Conservation (phyloP, 768 basidiomycete species). For the Lactarius akahatsu region DNA sequence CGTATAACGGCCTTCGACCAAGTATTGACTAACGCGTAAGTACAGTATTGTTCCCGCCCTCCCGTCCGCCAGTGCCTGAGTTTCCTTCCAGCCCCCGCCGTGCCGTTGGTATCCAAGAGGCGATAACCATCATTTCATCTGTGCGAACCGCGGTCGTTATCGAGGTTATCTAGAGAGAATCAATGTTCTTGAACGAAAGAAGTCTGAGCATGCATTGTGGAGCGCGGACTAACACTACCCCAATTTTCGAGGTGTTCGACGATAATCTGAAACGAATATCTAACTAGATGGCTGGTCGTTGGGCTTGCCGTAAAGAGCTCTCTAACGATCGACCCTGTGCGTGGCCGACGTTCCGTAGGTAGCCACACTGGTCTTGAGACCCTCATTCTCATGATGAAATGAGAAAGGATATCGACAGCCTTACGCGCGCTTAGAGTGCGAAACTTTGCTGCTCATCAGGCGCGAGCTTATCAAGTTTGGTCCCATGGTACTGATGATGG, state of each 20-base stretch:
- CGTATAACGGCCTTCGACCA: constrained; percentile 12
- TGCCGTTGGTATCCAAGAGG: constrained; percentile 30
- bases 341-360: background rate
- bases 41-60: background rate
- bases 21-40: background rate
- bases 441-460: background rate
- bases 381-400: too few relatives aligned
- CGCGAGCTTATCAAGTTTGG: background rate
- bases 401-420: too few relatives aligned
- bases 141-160: background rate
- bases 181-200: background rate
- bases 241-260: background rate
- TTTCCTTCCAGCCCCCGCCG: constrained; percentile 18
- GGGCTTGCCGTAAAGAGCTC: too few relatives aligned
- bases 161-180: background rate
- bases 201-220: background rate
- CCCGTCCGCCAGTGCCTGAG: background rate
- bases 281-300: background rate
- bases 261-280: background rate
- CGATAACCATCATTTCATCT: constrained; percentile 6
- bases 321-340: background rate
- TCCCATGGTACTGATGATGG: background rate
- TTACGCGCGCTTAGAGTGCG: background rate
- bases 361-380: background rate
- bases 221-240: background rate